Base-by-base conservation (phyloP, 2,329 filamentous ascomycete genomes). In the Aspergillus sp. region DNA sequence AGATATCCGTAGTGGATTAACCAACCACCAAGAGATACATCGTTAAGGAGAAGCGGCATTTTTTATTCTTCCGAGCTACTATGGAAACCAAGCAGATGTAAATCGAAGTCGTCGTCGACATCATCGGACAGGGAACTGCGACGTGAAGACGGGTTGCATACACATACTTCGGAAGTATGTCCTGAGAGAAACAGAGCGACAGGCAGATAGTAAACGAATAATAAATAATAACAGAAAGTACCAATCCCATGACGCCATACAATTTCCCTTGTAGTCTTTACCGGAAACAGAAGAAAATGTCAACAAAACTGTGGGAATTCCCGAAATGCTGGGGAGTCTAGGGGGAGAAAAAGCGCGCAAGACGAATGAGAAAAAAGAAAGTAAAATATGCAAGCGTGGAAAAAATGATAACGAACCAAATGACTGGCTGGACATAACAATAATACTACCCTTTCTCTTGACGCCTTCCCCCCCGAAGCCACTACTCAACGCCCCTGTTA, bases 311-410 rank as follows among this genome's bases (percentile, higher is more conserved):
- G 19, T 19, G 19, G 19, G 19, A 19, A 19, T 19, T 19, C 19
- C 19, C 19, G 19, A 19, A 19, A 19, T 19, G 19, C 19, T 19
- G 19, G 19, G 19, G 19, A 19, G 19, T 19, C 19, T 19, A 19
- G 19, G 30, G 26, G 30, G 10, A 34, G 5, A 43, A 30, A 41
- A 41, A n/a, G 43, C 41, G 41, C 41, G 27, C 28, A 34, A 49
- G 43, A 29, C 36, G 29, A 29, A 41, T 38, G 46, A 45, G 38
- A 45, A 29, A 41, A 7, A 30, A 27, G 33, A 41, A 50, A 34
- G 35, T 41, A 48, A 41, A n/a, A 39, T 41, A 47, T 29, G 43
- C 39, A 45, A 34, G 38, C 43, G 28, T n/a, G 35, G 4, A 52
- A 41, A 45, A 43, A 40, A 39, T 38, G 30, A 45, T 30, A 47